Evolutionary conservation across 2,329 filamentous ascomycete genomes (phyloP).

Genomic region (Fusarium siculi): DNA sequence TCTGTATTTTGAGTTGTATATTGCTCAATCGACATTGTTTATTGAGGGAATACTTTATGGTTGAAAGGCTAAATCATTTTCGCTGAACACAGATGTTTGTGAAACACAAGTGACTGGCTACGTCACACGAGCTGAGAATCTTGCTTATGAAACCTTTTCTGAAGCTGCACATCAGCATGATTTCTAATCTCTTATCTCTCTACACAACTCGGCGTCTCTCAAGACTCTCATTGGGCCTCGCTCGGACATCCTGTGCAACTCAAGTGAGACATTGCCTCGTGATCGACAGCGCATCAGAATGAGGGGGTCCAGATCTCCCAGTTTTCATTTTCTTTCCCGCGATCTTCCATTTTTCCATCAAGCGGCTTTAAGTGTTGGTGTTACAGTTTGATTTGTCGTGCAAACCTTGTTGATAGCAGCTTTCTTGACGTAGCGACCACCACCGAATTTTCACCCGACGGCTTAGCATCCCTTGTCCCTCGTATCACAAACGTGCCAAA

Average conservation of each 20-base stretch:
- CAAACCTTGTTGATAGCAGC: not conserved
- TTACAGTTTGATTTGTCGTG: rapidly evolving
- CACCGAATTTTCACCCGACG: rapidly evolving
- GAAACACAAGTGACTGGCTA: not conserved
- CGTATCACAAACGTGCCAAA: not conserved
- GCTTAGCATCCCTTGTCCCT: not conserved
- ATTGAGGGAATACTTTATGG: rapidly evolving
- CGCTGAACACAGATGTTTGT: not conserved
- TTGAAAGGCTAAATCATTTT: rapidly evolving
- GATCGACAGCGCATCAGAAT: not conserved
- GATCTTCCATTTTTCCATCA: too few relatives aligned
- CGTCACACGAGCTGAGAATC: not conserved
- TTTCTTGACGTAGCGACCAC: too few relatives aligned
- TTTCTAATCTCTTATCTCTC: not conserved
- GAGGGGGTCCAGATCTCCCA: not conserved
- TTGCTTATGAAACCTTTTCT: not conserved
- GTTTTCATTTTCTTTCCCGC: not conserved
- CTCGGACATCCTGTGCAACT: not conserved
- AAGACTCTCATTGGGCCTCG: not conserved
- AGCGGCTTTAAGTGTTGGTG: too few relatives aligned
- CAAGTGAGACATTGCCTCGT: slow-evolving; percentile 10
- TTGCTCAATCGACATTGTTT: rapidly evolving
- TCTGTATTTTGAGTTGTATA: rapidly evolving
- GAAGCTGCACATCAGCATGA: not conserved
- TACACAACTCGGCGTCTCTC: not conserved